Percentiles rank a stretch among this genome's conserved stretches.
phyloP scores from a whole-genome alignment of 192 early-diverging fungal species.

The Coemansia sp. region DNA sequence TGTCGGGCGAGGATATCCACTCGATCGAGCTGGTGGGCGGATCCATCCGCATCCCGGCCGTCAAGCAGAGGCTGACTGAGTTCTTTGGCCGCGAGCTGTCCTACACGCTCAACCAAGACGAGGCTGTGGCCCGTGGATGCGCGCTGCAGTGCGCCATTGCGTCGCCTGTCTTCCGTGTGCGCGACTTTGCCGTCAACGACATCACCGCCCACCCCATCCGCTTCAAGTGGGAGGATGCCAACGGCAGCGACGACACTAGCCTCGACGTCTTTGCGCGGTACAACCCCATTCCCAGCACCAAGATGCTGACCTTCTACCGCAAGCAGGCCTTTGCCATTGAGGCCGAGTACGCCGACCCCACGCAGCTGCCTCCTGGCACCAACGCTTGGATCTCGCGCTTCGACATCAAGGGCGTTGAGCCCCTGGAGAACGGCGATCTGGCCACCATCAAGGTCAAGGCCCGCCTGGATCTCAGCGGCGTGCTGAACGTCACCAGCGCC shows the following conservation, averaged over 20 bases:
- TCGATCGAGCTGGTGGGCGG: conserved; percentile 95
- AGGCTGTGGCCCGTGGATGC: conserved; percentile 94
- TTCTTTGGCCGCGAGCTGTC: conserved; percentile 89
- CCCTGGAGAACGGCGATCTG: conserved; percentile 63
- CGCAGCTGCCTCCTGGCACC: conserved; percentile 74
- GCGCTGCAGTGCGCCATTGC: conserved; percentile 97
- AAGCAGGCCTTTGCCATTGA: conserved; percentile 81
- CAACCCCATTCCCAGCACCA: conserved; percentile 87
- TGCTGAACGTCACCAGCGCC: conserved; percentile 80
- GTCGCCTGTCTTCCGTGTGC: conserved; percentile 97
- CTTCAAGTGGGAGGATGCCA: conserved; percentile 76
- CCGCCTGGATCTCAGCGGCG: conserved; percentile 81
- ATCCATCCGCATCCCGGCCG: conserved; percentile 89
- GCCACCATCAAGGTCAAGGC: conserved; percentile 93
- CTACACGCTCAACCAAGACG: conserved; percentile 96
- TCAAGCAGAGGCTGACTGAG: conserved; percentile 86
- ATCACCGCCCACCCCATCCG: conserved; percentile 87
- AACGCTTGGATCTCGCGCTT: conserved; percentile 84
- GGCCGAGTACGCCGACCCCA: conserved; percentile 74
- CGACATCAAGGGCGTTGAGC: conserved; percentile 80
- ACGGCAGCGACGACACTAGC: conserved; percentile 70
- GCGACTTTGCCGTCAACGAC: conserved; percentile 93
- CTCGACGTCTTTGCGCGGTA: conserved; percentile 87
- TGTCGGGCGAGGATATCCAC: conserved; percentile 84
- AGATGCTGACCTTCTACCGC: conserved; percentile 91